Conservation (phyloP, 306 rosid species). For the Cicer cuneatum region DNA sequence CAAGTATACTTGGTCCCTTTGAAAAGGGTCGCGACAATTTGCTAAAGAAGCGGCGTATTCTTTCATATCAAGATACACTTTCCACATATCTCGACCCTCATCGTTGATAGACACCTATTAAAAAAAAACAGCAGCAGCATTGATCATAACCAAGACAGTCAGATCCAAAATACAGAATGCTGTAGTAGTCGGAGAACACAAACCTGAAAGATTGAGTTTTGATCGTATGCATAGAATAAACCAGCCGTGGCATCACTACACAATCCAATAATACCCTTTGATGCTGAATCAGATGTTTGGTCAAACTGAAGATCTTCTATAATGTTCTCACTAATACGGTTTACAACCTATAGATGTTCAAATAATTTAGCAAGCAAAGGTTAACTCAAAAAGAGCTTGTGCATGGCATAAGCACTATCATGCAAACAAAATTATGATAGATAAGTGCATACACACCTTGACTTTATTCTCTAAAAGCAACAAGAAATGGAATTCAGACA, state of each 20-base stretch:
- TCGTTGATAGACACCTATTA: slow-evolving; percentile 89
- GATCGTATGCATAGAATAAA: slow-evolving; percentile 92
- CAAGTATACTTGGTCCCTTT: slow-evolving; percentile 93
- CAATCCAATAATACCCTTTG: slow-evolving; percentile 90
- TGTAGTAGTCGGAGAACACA: slow-evolving; percentile 43
- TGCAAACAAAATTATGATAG: slow-evolving; percentile 30
- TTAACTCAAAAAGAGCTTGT: slow-evolving; percentile 22
- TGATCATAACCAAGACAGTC: slow-evolving; percentile 39
- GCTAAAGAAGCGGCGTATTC: slow-evolving; percentile 92
- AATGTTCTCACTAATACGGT: slow-evolving; percentile 91
- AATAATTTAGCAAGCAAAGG: slow-evolving; percentile 42
- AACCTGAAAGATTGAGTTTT: slow-evolving; percentile 95
- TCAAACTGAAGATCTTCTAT: slow-evolving; percentile 98
- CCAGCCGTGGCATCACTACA: slow-evolving; percentile 99
- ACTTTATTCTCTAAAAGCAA: slow-evolving; percentile 90
- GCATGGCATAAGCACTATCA: slow-evolving; percentile 18
- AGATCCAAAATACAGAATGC: slow-evolving; percentile 35
- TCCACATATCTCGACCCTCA: slow-evolving; percentile 98
- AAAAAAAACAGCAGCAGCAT: slow-evolving; percentile 48
- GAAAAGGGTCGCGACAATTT: slow-evolving; percentile 89
- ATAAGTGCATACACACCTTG: slow-evolving; percentile 63
- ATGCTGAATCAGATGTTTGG: slow-evolving; percentile 77
- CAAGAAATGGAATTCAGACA: slow-evolving; percentile 96
- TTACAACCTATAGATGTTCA: slow-evolving; percentile 72
- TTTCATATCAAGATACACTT: slow-evolving; percentile 93